These are phyloP conservation scores for Gymnopilus junonius DNA, from an alignment of 768 basidiomycete species.

Conservation along the genomic window DNA sequence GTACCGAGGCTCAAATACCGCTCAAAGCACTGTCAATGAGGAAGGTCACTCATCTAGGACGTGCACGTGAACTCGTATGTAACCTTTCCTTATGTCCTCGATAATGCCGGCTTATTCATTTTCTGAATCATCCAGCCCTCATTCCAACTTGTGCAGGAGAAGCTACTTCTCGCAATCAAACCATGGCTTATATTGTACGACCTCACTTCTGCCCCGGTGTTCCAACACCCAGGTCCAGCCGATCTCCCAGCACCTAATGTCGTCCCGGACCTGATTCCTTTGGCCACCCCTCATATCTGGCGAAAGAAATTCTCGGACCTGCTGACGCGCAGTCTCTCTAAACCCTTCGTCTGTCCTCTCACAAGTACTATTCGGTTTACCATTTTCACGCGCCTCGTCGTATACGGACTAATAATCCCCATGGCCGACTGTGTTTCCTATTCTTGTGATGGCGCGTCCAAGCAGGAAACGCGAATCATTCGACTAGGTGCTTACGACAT, in stretches of 20 bases:
- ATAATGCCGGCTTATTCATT: too few species aligned
- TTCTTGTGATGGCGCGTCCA: neutral
- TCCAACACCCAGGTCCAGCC: neutral
- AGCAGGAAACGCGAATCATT: neutral
- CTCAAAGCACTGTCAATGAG: neutral
- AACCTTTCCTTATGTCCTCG: neutral
- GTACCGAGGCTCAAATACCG: neutral
- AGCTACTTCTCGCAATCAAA: neutral
- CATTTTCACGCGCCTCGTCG: neutral
- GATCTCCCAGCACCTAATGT: too few species aligned
- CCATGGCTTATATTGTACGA: slow-evolving; percentile 7
- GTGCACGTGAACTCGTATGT: neutral
- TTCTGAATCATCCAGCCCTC: neutral
- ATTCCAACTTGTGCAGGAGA: slow-evolving; percentile 1
- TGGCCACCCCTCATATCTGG: neutral
- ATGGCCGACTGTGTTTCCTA: neutral
- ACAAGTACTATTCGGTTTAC: slow-evolving; percentile 1
- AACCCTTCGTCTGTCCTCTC: neutral
- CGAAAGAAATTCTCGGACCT: neutral
- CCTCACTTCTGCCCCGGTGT: neutral
- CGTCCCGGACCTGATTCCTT: too few species aligned
- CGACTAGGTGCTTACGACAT: neutral
- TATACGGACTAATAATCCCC: slow-evolving; percentile 2
- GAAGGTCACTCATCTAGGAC: neutral
- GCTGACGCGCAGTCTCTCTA: neutral